Percentiles rank a stretch among this genome's conserved stretches.
phyloP scores from a whole-genome alignment of 176 grass and related monocot species.

The Oryza meridionalis region DNA sequence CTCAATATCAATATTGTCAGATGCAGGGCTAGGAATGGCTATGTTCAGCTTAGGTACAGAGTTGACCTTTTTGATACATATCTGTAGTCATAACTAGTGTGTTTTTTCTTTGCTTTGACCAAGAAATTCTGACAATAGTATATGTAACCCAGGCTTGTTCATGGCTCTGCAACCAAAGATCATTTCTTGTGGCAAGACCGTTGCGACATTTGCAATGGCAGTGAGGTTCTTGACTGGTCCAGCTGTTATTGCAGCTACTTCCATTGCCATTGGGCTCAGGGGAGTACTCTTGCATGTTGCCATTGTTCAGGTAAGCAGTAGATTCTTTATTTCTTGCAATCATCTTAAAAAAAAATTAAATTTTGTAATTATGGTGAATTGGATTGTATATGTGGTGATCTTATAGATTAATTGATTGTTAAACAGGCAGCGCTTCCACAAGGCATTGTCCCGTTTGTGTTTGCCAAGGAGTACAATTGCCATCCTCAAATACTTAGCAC shows the following conservation, averaged over 20 bases:
- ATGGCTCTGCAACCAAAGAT: constrained; percentile 97
- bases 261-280: constrained; percentile 77
- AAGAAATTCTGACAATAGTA: constrained; percentile 17
- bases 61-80: neutral
- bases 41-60: constrained; percentile 97
- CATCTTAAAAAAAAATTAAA: neutral
- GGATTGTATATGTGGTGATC: neutral
- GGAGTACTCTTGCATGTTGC: constrained; percentile 88
- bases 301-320: constrained; percentile 72
- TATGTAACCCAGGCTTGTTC: constrained; percentile 68
- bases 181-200: constrained; percentile 83
- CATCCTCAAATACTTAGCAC: constrained; percentile 98
- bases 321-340: neutral
- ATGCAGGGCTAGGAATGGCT: constrained; percentile 94
- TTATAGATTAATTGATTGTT: constrained; percentile 21
- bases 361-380: neutral
- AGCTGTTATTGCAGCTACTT: constrained; percentile 77
- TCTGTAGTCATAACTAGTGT: neutral
- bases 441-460: constrained; percentile 97
- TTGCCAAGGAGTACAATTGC: constrained; percentile 98
- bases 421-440: constrained; percentile 94
- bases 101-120: neutral
- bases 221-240: constrained; percentile 91
- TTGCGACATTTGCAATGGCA: constrained; percentile 86
- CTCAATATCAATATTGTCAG: constrained; percentile 89